Base-by-base conservation (phyloP, 2,329 filamentous ascomycete genomes). In the Aureobasidium sp. region DNA sequence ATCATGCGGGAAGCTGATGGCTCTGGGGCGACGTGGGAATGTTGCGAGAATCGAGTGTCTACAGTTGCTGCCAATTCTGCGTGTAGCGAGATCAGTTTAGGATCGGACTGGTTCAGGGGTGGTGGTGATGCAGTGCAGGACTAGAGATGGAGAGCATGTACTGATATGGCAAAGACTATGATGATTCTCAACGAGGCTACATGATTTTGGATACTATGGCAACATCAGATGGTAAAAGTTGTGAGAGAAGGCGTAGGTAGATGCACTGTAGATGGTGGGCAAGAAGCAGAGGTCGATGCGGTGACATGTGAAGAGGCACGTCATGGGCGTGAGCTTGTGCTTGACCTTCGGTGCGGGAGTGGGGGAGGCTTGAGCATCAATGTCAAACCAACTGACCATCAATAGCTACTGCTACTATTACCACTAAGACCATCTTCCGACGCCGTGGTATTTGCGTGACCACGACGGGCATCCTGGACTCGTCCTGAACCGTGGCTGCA, bases 21-120 rank as follows among this genome's bases (percentile, higher is more conserved):
- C 0, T 48, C 45, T 8, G 75, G 74, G 0, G 73, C 87, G 14
- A 77, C 73, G 1, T 90, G 87, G 87, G 87, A 90, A 75, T 75
- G 74, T 44, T 53, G 60, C 7, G 60, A 55, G 34, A 62, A 62
- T 29, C 27, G 57, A 2, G 27, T 15, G 17, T 49, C 20, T 25
- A 39, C 27, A 12, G 37, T 60, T 2, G 22, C 34, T 17, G 25
- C 15, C 8, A 37, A 39, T n/a, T 49, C 44, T 15, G 57, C 57
- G 4, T 60, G 57, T 25, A 51, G 36, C 25, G 45, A 49, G 31
- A 5, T 20, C 6, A 34, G 17, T 25, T 1, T 45, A 1, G 57
- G 45, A 14, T 31, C 34, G 2, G 57, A 51, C 34, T 60, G 45
- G 44, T 60, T 60, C n/a, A 15, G 57, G 3, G 25, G 36, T 42